Evolutionary conservation across 129 eudicot species (phyloP).

Genomic region (Gnaphalium uliginosum): DNA sequence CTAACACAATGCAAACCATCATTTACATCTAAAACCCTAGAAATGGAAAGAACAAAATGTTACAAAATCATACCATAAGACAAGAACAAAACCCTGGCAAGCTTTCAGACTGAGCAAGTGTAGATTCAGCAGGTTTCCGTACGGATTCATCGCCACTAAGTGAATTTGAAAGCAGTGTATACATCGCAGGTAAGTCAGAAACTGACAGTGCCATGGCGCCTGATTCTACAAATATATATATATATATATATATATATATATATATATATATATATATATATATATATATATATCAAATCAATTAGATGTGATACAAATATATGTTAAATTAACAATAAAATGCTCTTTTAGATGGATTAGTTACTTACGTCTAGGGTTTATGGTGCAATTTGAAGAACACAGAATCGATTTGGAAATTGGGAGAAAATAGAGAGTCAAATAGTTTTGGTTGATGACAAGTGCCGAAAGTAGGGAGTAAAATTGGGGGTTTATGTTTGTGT

Average conservation of each 20-base stretch:
- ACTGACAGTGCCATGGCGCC: slow-evolving; percentile 72
- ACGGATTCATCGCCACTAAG: slow-evolving; percentile 64
- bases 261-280: too few relatives aligned
- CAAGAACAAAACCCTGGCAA: slow-evolving; percentile 92
- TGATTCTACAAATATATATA: slow-evolving; percentile 17
- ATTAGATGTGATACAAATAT: slow-evolving; percentile 17
- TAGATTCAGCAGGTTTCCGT: slow-evolving; percentile 80
- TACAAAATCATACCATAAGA: slow-evolving; percentile 55
- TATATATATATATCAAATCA: neutral
- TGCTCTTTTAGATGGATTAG: neutral
- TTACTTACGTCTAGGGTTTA: slow-evolving; percentile 37
- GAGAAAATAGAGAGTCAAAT: slow-evolving; percentile 23
- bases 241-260: too few relatives aligned
- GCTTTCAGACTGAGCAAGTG: slow-evolving; percentile 76
- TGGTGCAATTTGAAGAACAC: slow-evolving; percentile 15
- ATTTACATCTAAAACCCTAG: slow-evolving; percentile 34
- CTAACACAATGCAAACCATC: slow-evolving; percentile 8
- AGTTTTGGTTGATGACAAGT: slow-evolving; percentile 28
- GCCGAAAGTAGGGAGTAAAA: slow-evolving; percentile 6
- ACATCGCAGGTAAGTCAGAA: slow-evolving; percentile 85
- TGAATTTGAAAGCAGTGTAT: slow-evolving; percentile 70
- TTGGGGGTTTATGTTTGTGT: slow-evolving; percentile 24
- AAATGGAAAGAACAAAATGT: neutral
- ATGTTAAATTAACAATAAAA: neutral
- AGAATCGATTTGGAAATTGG: slow-evolving; percentile 20